phyloP scores from a whole-genome alignment of 768 basidiomycete genomes.

The Coprinellus micaceus region DNA sequence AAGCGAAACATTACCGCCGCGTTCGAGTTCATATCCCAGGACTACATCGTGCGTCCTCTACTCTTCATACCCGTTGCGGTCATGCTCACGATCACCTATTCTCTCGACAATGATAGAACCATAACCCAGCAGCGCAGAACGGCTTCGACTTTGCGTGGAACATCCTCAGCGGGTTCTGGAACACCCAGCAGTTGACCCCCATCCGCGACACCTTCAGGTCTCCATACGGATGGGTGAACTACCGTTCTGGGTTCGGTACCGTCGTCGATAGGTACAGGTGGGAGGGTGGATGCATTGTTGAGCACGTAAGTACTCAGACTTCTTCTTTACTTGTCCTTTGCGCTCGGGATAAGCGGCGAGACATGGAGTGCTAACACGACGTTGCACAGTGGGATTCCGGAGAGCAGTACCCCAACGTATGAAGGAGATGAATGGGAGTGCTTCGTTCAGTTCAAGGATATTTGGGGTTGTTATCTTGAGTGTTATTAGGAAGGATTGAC shows the following conservation, averaged over 20 bases:
- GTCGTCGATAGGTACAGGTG: conserved; percentile 10
- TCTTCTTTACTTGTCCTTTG: neutral
- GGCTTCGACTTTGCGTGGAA: conserved; percentile 11
- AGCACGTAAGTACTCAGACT: conserved; percentile 3
- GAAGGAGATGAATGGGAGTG: too few relatives aligned
- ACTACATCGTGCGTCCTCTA: conserved; percentile 4
- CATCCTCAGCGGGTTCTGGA: conserved; percentile 8
- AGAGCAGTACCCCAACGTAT: conserved; percentile 7
- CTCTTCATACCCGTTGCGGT: neutral
- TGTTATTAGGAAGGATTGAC: too few relatives aligned
- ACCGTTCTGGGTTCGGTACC: conserved; percentile 4
- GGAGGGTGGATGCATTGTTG: conserved; percentile 10
- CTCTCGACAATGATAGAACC: too few relatives aligned
- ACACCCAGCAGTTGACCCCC: conserved; percentile 6
- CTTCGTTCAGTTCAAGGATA: too few relatives aligned
- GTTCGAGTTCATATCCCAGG: conserved; percentile 9
- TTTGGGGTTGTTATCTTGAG: too few relatives aligned
- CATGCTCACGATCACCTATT: too few relatives aligned
- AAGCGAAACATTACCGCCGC: conserved; percentile 9
- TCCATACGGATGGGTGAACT: conserved; percentile 9
- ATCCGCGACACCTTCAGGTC: conserved; percentile 1
- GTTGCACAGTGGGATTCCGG: conserved; percentile 6
- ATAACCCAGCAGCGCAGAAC: conserved; percentile 10
- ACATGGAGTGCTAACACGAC: neutral
- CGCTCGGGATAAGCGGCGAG: too few relatives aligned